Conservation (phyloP, 352 stramenopile genomes). For the Phytopythium vexans region DNA sequence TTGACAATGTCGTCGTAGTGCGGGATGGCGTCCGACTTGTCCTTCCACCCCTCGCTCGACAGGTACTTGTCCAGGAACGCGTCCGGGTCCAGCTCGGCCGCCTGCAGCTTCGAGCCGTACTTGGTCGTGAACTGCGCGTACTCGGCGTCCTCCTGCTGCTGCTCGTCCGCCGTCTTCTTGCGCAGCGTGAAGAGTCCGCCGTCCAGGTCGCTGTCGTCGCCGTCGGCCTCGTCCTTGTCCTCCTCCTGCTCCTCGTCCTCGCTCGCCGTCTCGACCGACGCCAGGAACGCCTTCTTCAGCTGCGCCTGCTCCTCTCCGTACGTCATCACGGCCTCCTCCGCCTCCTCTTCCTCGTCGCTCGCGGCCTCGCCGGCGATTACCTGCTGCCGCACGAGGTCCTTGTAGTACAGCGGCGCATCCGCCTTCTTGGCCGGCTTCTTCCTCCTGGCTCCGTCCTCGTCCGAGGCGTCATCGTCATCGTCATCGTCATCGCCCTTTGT, state of each 20-base stretch:
- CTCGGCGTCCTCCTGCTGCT: conserved; percentile 68
- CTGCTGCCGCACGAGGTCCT: conserved; percentile 95
- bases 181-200: conserved; percentile 70
- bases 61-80: conserved; percentile 81
- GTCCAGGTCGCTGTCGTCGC: conserved; percentile 66
- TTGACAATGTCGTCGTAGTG: conserved; percentile 86
- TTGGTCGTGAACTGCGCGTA: conserved; percentile 59
- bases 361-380: conserved; percentile 85
- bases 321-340: conserved; percentile 32
- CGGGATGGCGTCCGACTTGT: conserved; percentile 58
- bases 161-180: conserved; percentile 59
- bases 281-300: conserved; percentile 68
- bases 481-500: conserved; percentile 16
- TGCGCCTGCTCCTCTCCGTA: conserved; percentile 70
- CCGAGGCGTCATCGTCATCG: conserved; percentile 18
- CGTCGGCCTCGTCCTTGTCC: conserved; percentile 41
- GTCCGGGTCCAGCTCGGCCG: conserved; percentile 63
- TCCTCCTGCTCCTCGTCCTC: conserved; percentile 34
- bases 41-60: conserved; percentile 79
- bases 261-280: conserved; percentile 33
- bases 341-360: conserved; percentile 64
- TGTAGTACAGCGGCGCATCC: conserved; percentile 80
- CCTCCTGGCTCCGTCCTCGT: conserved; percentile 12
- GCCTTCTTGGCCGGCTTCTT: conserved; percentile 26
- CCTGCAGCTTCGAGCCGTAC: conserved; percentile 59